Percentiles rank a stretch among this genome's conserved stretches.
Evolutionary conservation across 768 basidiomycete species (phyloP).

Genomic region (Boletus reticulatus): DNA sequence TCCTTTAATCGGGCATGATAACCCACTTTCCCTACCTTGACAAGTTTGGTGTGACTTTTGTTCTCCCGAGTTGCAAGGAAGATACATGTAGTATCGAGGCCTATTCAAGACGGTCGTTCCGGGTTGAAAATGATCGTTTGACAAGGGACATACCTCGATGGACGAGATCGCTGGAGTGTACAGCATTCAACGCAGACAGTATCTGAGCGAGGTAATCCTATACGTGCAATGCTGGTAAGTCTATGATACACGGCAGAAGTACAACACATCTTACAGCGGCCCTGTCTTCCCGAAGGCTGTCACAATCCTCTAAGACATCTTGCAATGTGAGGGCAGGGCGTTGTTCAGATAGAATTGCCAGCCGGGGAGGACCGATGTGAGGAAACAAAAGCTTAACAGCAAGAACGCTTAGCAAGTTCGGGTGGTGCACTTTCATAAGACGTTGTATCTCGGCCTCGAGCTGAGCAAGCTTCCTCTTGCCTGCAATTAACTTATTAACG

Average conservation of each 20-base stretch:
- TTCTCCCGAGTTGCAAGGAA: constrained; percentile 55
- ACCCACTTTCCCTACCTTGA: constrained; percentile 73
- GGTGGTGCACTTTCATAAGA: constrained; percentile 56
- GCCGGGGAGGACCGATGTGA: constrained; percentile 47
- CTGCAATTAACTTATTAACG: constrained; percentile 25
- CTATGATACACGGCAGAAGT: not conserved
- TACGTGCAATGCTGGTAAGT: not conserved
- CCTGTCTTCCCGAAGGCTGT: constrained; percentile 68
- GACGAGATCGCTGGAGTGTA: constrained; percentile 64
- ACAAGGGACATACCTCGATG: constrained; percentile 56
- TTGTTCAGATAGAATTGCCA: constrained; percentile 73
- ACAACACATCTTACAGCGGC: constrained; percentile 49
- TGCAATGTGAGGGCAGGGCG: constrained; percentile 61
- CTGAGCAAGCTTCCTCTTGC: constrained; percentile 66
- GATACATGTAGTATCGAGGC: constrained; percentile 57
- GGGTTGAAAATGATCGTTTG: not conserved
- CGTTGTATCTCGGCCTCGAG: constrained; percentile 65
- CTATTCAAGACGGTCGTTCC: constrained; percentile 29
- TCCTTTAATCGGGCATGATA: constrained; percentile 76
- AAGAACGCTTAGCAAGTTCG: constrained; percentile 63
- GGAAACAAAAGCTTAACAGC: constrained; percentile 64
- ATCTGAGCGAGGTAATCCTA: constrained; percentile 79
- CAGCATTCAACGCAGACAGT: constrained; percentile 61
- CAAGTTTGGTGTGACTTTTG: constrained; percentile 52
- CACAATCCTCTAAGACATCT: constrained; percentile 75